Conservation (phyloP, 2,329 filamentous ascomycete genomes). For the Davidsoniella virescens region DNA sequence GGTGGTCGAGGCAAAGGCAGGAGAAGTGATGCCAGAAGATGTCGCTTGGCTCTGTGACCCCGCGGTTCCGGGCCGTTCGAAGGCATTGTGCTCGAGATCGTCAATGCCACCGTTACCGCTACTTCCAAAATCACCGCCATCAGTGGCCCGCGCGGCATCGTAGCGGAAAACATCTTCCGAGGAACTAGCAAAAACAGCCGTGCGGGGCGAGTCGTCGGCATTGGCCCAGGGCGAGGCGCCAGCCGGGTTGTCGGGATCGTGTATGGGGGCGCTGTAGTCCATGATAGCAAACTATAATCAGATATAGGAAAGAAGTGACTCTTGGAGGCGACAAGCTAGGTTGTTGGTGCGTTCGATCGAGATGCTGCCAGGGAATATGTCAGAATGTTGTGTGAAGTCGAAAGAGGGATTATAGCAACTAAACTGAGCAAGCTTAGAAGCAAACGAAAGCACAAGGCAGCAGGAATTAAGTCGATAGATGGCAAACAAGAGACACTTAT, state of each 20-base stretch:
- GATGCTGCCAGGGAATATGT: neutral
- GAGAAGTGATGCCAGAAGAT: neutral
- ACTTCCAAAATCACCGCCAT: neutral
- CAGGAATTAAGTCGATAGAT: too few species aligned
- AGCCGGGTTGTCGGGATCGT: conserved; percentile 36
- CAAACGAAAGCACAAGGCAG: too few species aligned
- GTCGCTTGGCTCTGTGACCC: neutral
- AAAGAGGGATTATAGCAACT: neutral
- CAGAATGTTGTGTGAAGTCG: neutral
- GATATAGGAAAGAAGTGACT: too few species aligned
- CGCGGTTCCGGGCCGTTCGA: neutral
- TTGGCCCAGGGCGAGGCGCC: conserved; percentile 41
- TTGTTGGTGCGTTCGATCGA: neutral
- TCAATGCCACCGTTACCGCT: neutral
- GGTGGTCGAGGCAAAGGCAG: neutral
- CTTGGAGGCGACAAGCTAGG: too few species aligned
- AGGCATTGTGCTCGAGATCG: conserved; percentile 9
- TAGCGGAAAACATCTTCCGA: conserved; percentile 4
- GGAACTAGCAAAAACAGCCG: neutral
- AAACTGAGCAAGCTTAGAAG: neutral
- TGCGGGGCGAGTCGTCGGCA: conserved; percentile 27
- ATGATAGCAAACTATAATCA: conserved; percentile 20
- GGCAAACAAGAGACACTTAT: too few species aligned
- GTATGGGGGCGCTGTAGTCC: conserved; percentile 42
- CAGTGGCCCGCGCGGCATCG: neutral